phyloP scores from a whole-genome alignment of 495 filamentous ascomycete species.

The Amniculicola lignicola region DNA sequence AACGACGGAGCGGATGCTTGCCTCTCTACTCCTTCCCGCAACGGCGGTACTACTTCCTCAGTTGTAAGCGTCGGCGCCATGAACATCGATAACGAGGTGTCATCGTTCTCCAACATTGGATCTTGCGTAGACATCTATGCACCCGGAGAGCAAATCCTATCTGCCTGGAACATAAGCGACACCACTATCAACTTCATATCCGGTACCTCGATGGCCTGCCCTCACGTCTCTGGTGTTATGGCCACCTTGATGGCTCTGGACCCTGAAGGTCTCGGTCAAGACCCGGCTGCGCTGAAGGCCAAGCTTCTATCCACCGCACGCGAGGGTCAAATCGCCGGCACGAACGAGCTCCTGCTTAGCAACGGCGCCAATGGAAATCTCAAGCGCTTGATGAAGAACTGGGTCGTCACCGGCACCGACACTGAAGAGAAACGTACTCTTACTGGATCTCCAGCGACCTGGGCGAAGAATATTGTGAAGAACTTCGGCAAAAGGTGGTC shows the following conservation, averaged over 20 bases:
- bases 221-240: constrained; percentile 53
- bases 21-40: constrained; percentile 34
- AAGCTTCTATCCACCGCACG: constrained; percentile 35
- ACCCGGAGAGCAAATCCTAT: constrained; percentile 43
- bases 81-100: constrained; percentile 36
- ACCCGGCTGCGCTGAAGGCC: constrained; percentile 46
- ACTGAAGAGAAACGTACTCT: constrained; percentile 19
- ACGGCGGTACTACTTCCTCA: constrained; percentile 39
- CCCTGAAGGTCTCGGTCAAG: constrained; percentile 30
- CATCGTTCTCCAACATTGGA: constrained; percentile 45
- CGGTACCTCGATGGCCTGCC: constrained; percentile 47
- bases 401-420: constrained; percentile 1
- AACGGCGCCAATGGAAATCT: constrained; percentile 33
- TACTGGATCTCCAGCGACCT: constrained; percentile 15
- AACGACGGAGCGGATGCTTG: constrained; percentile 42
- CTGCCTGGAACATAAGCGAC: constrained; percentile 38
- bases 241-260: constrained; percentile 45
- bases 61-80: constrained; percentile 43
- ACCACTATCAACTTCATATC: constrained; percentile 37
- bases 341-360: constrained; percentile 36
- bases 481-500: constrained; percentile 8
- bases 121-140: constrained; percentile 47
- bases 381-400: constrained; percentile 10
- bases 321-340: constrained; percentile 15
- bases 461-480: constrained; percentile 13